phyloP scores from a whole-genome alignment of 768 basidiomycete genomes.

The Termitomyces sp. region DNA sequence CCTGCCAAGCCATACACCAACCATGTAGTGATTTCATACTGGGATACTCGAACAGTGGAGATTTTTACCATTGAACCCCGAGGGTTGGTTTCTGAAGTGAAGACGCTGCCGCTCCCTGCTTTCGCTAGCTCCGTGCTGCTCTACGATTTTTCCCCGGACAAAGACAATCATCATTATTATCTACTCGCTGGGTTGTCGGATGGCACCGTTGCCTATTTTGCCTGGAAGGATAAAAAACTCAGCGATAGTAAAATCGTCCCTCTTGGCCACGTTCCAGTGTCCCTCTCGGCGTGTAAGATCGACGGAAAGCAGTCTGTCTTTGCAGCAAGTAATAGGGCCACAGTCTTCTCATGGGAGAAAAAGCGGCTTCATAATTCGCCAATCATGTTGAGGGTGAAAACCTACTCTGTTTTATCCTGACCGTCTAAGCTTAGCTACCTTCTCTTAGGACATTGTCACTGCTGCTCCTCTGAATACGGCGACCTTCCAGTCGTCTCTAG shows the following conservation, averaged over 20 bases:
- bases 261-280: slow-evolving; percentile 64
- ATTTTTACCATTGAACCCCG: slow-evolving; percentile 35
- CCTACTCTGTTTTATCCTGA: background rate
- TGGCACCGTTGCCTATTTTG: slow-evolving; percentile 59
- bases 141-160: slow-evolving; percentile 37
- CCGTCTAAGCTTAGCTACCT: background rate
- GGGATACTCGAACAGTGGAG: slow-evolving; percentile 62
- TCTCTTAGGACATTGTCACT: slow-evolving; percentile 42
- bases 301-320: slow-evolving; percentile 54
- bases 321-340: slow-evolving; percentile 65
- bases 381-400: slow-evolving; percentile 57
- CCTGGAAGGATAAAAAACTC: slow-evolving; percentile 38
- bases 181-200: slow-evolving; percentile 73
- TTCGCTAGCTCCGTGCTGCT: slow-evolving; percentile 42
- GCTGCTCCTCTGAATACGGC: slow-evolving; percentile 43
- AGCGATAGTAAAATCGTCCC: slow-evolving; percentile 52
- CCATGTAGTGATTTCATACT: slow-evolving; percentile 64
- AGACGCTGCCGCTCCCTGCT: slow-evolving; percentile 31
- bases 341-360: slow-evolving; percentile 63
- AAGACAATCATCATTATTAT: slow-evolving; percentile 36
- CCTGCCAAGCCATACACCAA: slow-evolving; percentile 36
- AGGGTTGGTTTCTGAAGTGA: slow-evolving; percentile 25
- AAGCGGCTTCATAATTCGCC: slow-evolving; percentile 62
- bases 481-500: slow-evolving; percentile 45
- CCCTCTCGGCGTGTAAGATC: slow-evolving; percentile 47